phyloP scores from a whole-genome alignment of 2,329 filamentous ascomycete genomes.

The Aspergillus versicolor region DNA sequence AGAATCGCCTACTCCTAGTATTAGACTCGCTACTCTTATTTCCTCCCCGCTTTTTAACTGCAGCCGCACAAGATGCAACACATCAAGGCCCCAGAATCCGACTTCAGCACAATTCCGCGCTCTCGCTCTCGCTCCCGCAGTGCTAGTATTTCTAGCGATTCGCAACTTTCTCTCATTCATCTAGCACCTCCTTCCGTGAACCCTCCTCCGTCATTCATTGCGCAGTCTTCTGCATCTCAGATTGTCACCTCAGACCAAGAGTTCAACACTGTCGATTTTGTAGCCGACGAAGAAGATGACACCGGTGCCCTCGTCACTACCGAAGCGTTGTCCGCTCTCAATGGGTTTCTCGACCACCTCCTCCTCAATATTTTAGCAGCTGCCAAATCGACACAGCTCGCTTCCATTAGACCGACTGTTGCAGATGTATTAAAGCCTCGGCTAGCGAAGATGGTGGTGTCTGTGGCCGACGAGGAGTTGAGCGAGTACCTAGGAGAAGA shows the following conservation, averaged over 20 bases:
- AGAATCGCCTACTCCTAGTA: conserved; percentile 1
- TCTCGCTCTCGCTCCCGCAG: conserved; percentile 33
- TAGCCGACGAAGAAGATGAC: conserved; percentile 65
- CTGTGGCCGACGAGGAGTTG: conserved; percentile 81
- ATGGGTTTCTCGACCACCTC: conserved; percentile 89
- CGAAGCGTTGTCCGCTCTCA: conserved; percentile 74
- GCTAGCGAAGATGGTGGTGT: conserved; percentile 79
- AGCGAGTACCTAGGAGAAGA: conserved; percentile 80
- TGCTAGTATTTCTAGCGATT: conserved; percentile 41
- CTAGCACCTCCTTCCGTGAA: conserved; percentile 68
- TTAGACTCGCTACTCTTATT: neutral
- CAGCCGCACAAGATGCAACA: conserved; percentile 28
- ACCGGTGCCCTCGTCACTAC: conserved; percentile 69
- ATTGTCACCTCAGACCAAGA: conserved; percentile 89
- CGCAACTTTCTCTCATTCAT: conserved; percentile 30
- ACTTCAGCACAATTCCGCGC: conserved; percentile 30
- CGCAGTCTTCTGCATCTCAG: conserved; percentile 81
- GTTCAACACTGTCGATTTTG: conserved; percentile 67
- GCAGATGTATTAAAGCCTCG: conserved; percentile 84
- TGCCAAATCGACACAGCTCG: conserved; percentile 74
- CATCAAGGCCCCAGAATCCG: conserved; percentile 32
- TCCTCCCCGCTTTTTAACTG: conserved; percentile 8
- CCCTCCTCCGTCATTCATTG: conserved; percentile 84
- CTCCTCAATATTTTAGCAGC: conserved; percentile 85
- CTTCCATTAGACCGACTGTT: conserved; percentile 75